Evolutionary conservation across 495 filamentous ascomycete genomes (phyloP).

Genomic region (Cetradonia linearis): DNA sequence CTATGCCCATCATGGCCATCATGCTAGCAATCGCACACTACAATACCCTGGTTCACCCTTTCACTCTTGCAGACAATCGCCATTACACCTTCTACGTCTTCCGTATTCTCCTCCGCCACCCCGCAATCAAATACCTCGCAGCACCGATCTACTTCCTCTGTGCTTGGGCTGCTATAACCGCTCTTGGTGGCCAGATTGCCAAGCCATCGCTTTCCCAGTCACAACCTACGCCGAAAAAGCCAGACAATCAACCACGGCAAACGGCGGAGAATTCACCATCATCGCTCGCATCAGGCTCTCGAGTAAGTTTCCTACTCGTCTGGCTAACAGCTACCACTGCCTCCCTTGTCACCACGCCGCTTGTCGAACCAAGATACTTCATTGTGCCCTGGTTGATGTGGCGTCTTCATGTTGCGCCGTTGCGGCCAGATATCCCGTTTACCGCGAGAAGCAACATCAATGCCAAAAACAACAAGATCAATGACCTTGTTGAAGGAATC

Average conservation of each 20-base stretch:
- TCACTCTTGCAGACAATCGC: constrained; percentile 90
- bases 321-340: constrained; percentile 64
- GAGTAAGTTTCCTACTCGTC: constrained; percentile 50
- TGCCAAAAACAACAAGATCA: background rate
- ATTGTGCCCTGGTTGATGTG: constrained; percentile 93
- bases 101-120: constrained; percentile 64
- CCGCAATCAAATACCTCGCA: constrained; percentile 54
- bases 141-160: constrained; percentile 52
- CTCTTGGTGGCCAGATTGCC: constrained; percentile 38
- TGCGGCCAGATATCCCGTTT: constrained; percentile 28
- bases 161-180: constrained; percentile 49
- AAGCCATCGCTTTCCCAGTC: constrained; percentile 8
- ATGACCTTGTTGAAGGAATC: background rate
- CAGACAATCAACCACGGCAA: constrained; percentile 20
- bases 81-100: constrained; percentile 98
- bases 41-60: constrained; percentile 94
- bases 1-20: constrained; percentile 32
- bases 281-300: background rate
- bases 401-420: constrained; percentile 62
- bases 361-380: constrained; percentile 92
- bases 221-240: background rate
- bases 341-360: constrained; percentile 73
- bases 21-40: constrained; percentile 53
- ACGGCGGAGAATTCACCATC: background rate
- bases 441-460: constrained; percentile 22